phyloP scores from a whole-genome alignment of 2,329 filamentous ascomycete species.

The Coniochaeta ligniaria region DNA sequence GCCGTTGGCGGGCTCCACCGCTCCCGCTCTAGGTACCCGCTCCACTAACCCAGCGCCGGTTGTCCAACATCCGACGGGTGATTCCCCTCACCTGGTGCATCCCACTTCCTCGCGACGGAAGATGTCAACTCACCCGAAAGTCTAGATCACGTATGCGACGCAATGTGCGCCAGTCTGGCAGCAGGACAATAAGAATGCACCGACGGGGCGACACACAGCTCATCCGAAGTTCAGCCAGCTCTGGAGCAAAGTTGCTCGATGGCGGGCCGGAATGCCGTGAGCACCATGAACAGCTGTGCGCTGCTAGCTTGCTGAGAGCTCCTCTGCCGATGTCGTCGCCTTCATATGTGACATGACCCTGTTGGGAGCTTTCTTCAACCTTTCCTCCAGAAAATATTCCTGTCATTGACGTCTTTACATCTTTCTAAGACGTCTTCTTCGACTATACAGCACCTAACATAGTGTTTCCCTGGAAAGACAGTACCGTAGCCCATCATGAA shows the following conservation, averaged over 20 bases:
- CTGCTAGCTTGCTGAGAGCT: background rate
- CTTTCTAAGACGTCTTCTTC: background rate
- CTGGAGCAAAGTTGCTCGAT: background rate
- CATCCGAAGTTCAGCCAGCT: background rate
- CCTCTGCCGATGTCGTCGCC: background rate
- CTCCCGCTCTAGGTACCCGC: background rate
- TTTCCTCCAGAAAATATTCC: background rate
- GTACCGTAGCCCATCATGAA: constrained; percentile 35
- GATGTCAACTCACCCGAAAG: too few relatives aligned
- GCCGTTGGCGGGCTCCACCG: background rate
- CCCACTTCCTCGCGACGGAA: background rate
- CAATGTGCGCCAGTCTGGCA: background rate
- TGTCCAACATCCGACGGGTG: background rate
- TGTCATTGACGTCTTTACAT: background rate
- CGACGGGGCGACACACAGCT: background rate
- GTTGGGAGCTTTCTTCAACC: background rate
- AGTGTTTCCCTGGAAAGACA: background rate
- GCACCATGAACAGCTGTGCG: background rate
- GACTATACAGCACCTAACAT: background rate
- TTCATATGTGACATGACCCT: background rate
- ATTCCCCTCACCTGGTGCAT: background rate
- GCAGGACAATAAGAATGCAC: background rate
- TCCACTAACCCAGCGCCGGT: background rate
- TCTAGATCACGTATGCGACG: background rate
- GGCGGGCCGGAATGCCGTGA: background rate